Evolutionary conservation across 179 eudicot species (phyloP), one percentile per base, ranked within the genome.

Genomic region (Silene noctiflora): DNA sequence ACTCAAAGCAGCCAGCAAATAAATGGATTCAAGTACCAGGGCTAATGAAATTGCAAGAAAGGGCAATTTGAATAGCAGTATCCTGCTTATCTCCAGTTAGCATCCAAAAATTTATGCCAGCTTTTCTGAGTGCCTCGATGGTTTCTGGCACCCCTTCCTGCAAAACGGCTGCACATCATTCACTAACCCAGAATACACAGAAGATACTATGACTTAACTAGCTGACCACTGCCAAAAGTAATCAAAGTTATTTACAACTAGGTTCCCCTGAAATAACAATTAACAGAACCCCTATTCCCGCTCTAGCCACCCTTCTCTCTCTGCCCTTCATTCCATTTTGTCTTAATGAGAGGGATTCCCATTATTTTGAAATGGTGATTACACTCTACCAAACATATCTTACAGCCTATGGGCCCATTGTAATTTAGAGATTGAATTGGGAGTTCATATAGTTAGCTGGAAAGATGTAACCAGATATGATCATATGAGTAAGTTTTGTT

Each of bases 41-140:
- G 61, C 91, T 91, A 67, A 93, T 86, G 82, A 95, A 93, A 81
- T 95, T 95, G 87, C 99, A 95, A 69, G 99, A 91, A 78, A 91
- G 90, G 39, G 96, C 99, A 81, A 95, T 95, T 78, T 95, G 98
- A 84, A 95, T 85, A 74, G 99, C 99, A 51, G 99, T 95, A 78
- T 80, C 86, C 82, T 93, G 91, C 87, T 95, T 95, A 87, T 95
- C 98, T 78, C 99, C 99, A 71, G 99, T 95, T 55, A 95, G 85
- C 99, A 95, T 95, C 99, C 99, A 95, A 86, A 93, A 95, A 83
- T 93, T 93, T 78, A 95, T 95, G 64, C 99, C 99, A 21, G 98
- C 99, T 86, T 84, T 88, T 82, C 99, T 88, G 58, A 95, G 96
- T 62, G 91, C 86, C 75, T 86, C 95, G 78, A 95, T 95, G 69